phyloP scores from a whole-genome alignment of 768 basidiomycete species.

The Panus rudis region DNA sequence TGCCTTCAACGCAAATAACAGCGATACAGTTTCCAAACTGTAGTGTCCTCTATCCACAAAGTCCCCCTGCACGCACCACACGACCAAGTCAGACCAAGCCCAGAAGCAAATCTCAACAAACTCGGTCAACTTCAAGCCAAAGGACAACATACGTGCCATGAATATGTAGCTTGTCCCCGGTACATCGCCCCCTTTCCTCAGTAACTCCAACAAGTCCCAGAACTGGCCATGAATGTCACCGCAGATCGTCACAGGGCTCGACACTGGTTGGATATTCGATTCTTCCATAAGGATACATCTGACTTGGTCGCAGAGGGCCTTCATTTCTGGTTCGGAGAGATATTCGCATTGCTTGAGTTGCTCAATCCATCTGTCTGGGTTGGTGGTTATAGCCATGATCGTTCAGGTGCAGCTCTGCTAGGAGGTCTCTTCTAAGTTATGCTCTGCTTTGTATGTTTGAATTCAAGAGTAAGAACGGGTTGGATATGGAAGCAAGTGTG shows the following conservation, averaged over 20 bases:
- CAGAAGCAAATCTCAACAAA: conserved; percentile 12
- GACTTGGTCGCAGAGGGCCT: conserved; percentile 84
- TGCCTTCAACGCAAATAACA: conserved; percentile 85
- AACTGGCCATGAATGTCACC: conserved; percentile 98
- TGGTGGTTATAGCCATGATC: too few relatives aligned
- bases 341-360: conserved; percentile 83
- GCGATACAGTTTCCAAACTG: conserved; percentile 89
- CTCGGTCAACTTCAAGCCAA: conserved; percentile 4
- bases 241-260: conserved; percentile 89
- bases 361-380: conserved; percentile 79
- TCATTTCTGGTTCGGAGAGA: conserved; percentile 90
- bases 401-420: too few relatives aligned
- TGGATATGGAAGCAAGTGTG: too few relatives aligned
- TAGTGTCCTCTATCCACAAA: conserved; percentile 98
- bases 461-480: too few relatives aligned
- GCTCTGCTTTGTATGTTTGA: too few relatives aligned
- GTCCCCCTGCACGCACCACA: conserved; percentile 71
- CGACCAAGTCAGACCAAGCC: too few relatives aligned
- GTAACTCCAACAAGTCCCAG: conserved; percentile 90
- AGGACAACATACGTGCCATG: conserved; percentile 67
- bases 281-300: conserved; percentile 90
- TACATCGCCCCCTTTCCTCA: conserved; percentile 78
- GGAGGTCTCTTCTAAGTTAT: too few relatives aligned
- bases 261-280: conserved; percentile 95
- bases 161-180: conserved; percentile 93